Evolutionary conservation across 495 filamentous ascomycete genomes (phyloP).

Genomic region (Daldinia decipiens): DNA sequence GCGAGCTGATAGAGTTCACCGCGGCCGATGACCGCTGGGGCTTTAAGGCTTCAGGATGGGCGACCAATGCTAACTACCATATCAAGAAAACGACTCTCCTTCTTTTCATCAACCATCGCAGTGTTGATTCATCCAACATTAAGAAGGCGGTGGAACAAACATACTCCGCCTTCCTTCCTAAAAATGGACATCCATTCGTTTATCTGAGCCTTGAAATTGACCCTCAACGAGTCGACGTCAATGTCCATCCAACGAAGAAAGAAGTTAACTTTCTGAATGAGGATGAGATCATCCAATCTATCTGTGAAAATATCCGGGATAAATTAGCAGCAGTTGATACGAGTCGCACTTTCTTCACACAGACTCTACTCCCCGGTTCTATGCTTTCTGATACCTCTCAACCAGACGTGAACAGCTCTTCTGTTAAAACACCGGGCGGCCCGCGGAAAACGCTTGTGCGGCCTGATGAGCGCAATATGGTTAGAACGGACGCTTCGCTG

Average conservation of each 20-base stretch:
- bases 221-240: slow-evolving; percentile 93
- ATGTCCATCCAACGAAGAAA: slow-evolving; percentile 96
- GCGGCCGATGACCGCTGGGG: slow-evolving; percentile 79
- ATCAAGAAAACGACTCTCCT: slow-evolving; percentile 90
- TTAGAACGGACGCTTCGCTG: slow-evolving; percentile 88
- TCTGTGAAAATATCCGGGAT: slow-evolving; percentile 82
- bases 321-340: slow-evolving; percentile 90
- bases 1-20: slow-evolving; percentile 84
- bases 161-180: slow-evolving; percentile 90
- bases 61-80: slow-evolving; percentile 95
- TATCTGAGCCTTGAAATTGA: slow-evolving; percentile 96
- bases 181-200: slow-evolving; percentile 92
- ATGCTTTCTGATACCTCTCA: slow-evolving; percentile 52
- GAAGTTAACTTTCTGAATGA: slow-evolving; percentile 99
- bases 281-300: slow-evolving; percentile 91
- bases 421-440: slow-evolving; percentile 55
- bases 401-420: slow-evolving; percentile 44
- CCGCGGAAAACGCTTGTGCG: slow-evolving; percentile 60
- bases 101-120: slow-evolving; percentile 96
- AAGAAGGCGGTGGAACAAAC: slow-evolving; percentile 92
- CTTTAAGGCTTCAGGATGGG: slow-evolving; percentile 82
- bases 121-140: slow-evolving; percentile 91
- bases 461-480: slow-evolving; percentile 86
- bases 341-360: slow-evolving; percentile 92
- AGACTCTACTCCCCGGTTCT: slow-evolving; percentile 82